A percentile compares a stretch with the other conserved stretches of the same genome.
phyloP scores from a whole-genome alignment of 768 basidiomycete species.

The Psilocybe azurescens region DNA sequence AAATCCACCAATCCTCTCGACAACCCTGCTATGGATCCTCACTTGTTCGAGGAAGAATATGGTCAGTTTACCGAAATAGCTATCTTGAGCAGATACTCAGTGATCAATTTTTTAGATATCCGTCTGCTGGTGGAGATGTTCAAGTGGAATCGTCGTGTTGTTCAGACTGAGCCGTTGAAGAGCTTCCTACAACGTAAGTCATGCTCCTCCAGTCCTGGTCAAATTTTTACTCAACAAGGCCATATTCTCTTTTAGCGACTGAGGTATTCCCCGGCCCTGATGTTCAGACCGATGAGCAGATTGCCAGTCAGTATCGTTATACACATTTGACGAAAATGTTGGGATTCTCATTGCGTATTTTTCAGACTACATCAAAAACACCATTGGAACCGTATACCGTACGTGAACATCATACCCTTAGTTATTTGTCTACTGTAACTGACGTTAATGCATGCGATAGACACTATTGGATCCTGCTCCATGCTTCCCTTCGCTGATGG shows the following conservation, averaged over 20 bases:
- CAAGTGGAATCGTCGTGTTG: slow-evolving; percentile 9
- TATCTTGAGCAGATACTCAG: no score
- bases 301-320: neutral
- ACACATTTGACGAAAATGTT: neutral
- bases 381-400: slow-evolving; percentile 12
- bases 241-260: neutral
- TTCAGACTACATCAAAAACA: slow-evolving; percentile 1
- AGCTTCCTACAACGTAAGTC: slow-evolving; percentile 4
- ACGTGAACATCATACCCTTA: slow-evolving; percentile 1
- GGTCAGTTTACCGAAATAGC: neutral
- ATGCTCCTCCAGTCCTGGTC: neutral
- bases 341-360: neutral
- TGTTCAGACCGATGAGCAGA: slow-evolving; percentile 6
- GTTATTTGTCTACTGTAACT: neutral
- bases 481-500: slow-evolving; percentile 12
- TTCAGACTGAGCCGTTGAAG: slow-evolving; percentile 8
- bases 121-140: slow-evolving; percentile 1
- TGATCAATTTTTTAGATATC: neutral
- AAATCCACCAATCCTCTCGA: slow-evolving; percentile 9
- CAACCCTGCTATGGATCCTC: slow-evolving; percentile 10
- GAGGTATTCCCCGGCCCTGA: slow-evolving; percentile 8
- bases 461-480: slow-evolving; percentile 15
- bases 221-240: neutral
- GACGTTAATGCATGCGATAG: neutral
- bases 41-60: slow-evolving; percentile 13